phyloP scores from a whole-genome alignment of 2,329 filamentous ascomycete genomes.

The Trichoderma brevicompactum region DNA sequence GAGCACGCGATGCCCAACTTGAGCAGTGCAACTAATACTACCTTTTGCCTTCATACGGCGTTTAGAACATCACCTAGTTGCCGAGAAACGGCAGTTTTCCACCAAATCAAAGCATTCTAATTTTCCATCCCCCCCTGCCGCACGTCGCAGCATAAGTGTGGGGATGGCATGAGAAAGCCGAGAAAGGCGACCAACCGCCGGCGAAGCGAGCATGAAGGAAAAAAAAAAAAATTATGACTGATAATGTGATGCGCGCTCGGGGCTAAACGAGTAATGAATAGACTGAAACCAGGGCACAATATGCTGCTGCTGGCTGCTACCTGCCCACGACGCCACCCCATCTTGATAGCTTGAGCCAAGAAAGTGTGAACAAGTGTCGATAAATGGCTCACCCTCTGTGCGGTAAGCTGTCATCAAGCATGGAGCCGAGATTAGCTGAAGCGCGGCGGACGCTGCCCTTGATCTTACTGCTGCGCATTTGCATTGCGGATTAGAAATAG shows the following conservation, averaged over 20 bases:
- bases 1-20: conserved; percentile 12
- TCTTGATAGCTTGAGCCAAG: conserved; percentile 8
- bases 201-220: background rate
- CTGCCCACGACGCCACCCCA: conserved; percentile 11
- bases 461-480: background rate
- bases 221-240: background rate
- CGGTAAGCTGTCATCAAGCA: conserved; percentile 12
- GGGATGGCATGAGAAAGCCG: background rate
- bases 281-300: background rate
- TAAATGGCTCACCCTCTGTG: conserved; percentile 22
- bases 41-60: background rate
- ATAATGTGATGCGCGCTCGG: conserved; percentile 11
- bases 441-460: background rate
- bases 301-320: background rate
- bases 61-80: background rate
- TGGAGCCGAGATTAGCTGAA: background rate
- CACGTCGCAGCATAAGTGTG: background rate
- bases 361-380: conserved; percentile 20
- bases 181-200: background rate
- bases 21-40: background rate
- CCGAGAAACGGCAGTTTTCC: too few species aligned
- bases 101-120: background rate
- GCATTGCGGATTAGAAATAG: too few species aligned
- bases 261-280: conserved; percentile 21
- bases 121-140: background rate